Percentiles rank a stretch among this genome's conserved stretches.
Evolutionary conservation across 2,329 filamentous ascomycete species (phyloP).

Genomic region (Fusarium bulbicola): DNA sequence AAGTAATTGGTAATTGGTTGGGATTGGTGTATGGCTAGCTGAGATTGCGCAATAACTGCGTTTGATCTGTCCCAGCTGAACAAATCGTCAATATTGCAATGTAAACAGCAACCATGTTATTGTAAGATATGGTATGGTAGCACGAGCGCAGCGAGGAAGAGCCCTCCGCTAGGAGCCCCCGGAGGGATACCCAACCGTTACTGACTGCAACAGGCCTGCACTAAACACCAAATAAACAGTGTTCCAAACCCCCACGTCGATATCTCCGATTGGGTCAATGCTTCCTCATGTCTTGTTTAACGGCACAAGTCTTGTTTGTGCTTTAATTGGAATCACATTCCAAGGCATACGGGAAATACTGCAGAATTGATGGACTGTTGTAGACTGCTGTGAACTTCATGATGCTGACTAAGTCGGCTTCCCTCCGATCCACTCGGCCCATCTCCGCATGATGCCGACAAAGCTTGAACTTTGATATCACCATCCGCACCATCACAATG

Average conservation of each 20-base stretch:
- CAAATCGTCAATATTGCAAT: background rate
- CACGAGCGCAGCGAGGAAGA: no score
- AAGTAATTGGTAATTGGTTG: conserved; percentile 29
- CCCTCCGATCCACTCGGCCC: conserved; percentile 31
- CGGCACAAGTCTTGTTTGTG: background rate
- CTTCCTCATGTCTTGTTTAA: conserved; percentile 13
- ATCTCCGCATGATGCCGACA: conserved; percentile 33
- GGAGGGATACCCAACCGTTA: no score
- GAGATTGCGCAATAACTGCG: background rate
- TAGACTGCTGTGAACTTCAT: background rate
- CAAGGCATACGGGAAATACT: background rate
- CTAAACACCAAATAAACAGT: conserved; percentile 2
- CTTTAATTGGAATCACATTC: background rate
- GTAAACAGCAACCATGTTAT: background rate
- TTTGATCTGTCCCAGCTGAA: background rate
- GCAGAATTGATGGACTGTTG: background rate
- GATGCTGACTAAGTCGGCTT: conserved; percentile 32
- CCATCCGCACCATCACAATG: conserved; percentile 53
- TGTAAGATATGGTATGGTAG: background rate
- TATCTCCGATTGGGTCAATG: conserved; percentile 15
- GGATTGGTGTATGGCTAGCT: conserved; percentile 17
- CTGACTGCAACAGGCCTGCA: background rate
- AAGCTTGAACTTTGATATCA: conserved; percentile 36
- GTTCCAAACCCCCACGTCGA: conserved; percentile 4
- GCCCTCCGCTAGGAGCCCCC: no score